These are phyloP conservation scores for Phytophthora ohioensis DNA, from an alignment of 352 stramenopile genomes.

Conservation along the genomic window DNA sequence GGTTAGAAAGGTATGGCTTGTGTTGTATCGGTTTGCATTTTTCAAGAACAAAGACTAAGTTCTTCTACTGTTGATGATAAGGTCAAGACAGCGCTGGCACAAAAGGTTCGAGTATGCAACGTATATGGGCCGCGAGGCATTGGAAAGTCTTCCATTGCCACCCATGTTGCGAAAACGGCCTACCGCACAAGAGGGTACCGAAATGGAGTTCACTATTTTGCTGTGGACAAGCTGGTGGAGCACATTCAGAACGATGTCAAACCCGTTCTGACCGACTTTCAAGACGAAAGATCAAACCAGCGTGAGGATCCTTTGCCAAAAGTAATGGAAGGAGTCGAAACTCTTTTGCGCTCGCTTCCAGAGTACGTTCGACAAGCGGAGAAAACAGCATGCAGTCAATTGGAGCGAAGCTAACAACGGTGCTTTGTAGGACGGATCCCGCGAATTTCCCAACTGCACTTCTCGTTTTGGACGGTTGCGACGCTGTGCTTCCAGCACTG, in stretches of 20 bases:
- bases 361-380: slow-evolving; percentile 35
- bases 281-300: slow-evolving; percentile 27
- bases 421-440: slow-evolving; percentile 28
- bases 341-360: slow-evolving; percentile 43
- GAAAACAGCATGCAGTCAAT: background rate
- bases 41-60: slow-evolving; percentile 8
- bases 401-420: slow-evolving; percentile 15
- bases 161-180: slow-evolving; percentile 59
- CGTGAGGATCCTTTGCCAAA: slow-evolving; percentile 39
- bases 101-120: slow-evolving; percentile 59
- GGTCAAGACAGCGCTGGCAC: slow-evolving; percentile 39
- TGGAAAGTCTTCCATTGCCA: slow-evolving; percentile 71
- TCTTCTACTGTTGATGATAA: slow-evolving; percentile 23
- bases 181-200: slow-evolving; percentile 54
- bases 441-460: slow-evolving; percentile 38
- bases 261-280: slow-evolving; percentile 1
- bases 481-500: slow-evolving; percentile 51
- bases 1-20: slow-evolving; percentile 52
- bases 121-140: slow-evolving; percentile 54
- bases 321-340: slow-evolving; percentile 41
- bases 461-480: slow-evolving; percentile 72
- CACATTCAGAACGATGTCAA: slow-evolving; percentile 35
- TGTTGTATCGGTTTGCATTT: background rate
- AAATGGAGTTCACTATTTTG: slow-evolving; percentile 66
- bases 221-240: slow-evolving; percentile 50